phyloP scores from a whole-genome alignment of 148 eudicot genomes.

The Silene conica region DNA sequence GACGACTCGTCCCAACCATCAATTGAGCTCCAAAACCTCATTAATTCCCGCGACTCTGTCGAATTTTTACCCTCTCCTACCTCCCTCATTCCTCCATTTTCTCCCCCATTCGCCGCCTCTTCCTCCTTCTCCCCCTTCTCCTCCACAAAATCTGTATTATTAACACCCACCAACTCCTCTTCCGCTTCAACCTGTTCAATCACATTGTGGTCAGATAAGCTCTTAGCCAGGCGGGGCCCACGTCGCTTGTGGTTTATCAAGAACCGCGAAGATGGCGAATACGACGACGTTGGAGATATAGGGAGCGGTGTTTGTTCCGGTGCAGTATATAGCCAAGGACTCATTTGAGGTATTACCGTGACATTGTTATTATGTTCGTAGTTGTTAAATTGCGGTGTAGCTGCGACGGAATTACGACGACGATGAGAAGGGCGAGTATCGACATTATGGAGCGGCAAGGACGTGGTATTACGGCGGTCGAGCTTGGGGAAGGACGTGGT shows the following conservation, averaged over 20 bases:
- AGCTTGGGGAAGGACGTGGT: slow-evolving; percentile 40
- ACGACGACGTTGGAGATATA: slow-evolving; percentile 65
- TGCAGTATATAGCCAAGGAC: slow-evolving; percentile 73
- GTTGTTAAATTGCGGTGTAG: slow-evolving; percentile 2
- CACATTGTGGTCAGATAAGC: slow-evolving; percentile 27
- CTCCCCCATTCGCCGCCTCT: slow-evolving; percentile 27
- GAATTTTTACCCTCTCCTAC: slow-evolving; percentile 32
- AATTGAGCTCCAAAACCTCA: slow-evolving; percentile 47
- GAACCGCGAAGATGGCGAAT: slow-evolving; percentile 78
- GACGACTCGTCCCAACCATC: slow-evolving; percentile 30
- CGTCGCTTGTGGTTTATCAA: slow-evolving; percentile 83
- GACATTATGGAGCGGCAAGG: slow-evolving; percentile 1
- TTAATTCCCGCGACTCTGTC: slow-evolving; percentile 57
- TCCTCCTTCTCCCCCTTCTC: slow-evolving; percentile 31
- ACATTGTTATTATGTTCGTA: neutral
- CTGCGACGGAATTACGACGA: slow-evolving; percentile 34
- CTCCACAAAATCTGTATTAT: no score
- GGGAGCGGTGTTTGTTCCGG: slow-evolving; percentile 87
- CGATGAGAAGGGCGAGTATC: slow-evolving; percentile 33
- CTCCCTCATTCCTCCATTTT: slow-evolving; percentile 11
- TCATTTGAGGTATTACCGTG: slow-evolving; percentile 38
- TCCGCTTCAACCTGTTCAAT: slow-evolving; percentile 28
- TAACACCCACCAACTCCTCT: slow-evolving; percentile 27
- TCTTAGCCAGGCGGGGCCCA: slow-evolving; percentile 80
- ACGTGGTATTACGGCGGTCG: slow-evolving; percentile 42